Base-by-base conservation (phyloP, 2,329 filamentous ascomycete species). In the Cadophora sp. region DNA sequence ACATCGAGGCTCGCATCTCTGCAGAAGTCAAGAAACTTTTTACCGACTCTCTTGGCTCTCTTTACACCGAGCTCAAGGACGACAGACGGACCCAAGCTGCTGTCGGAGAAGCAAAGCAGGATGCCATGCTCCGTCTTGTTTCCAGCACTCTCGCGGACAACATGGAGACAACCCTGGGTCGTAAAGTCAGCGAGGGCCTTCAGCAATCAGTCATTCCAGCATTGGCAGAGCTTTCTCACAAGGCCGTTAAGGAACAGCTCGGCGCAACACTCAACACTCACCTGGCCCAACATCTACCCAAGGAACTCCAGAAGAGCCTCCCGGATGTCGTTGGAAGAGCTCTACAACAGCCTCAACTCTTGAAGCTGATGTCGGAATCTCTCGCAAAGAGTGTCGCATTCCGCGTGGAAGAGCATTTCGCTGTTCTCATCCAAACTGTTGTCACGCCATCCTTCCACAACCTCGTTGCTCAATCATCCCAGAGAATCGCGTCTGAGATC, bases 131-230 rank as follows among this genome's bases (percentile, higher is more conserved):
- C 53, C 87, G 88, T 31, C 80, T 92, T 64, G 87, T 92, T 4
- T 92, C 90, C 1, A 87, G 83, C 70, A 92, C 90, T 2, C 79
- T 93, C 55, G 88, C 87, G 12, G 89, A 91, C 69, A 92, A 92
- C 66, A 87, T 92, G 27, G 90, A 93, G 63, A 68, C 65, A 31
- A 75, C 76, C 12, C 72, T 79, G 48, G 69, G 68, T 62, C 72
- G 86, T 40, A 86, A 89, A 40, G 82, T 91, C 59, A 88, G 87
- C 71, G 83, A 86, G 69, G 89, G 89, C 76, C 89, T 87, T 24
- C 85, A 90, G 79, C 90, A 91, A 75, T 86, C 89, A 16, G 88
- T 97, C 55, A 83, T 97, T 63, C 95, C 96, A 12, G 84, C 89
- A 37, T 83, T 98, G 66, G 86, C 89, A 50, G 86, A 89, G 62